These are phyloP conservation scores for Trichoderma gracile DNA, from an alignment of 2,329 filamentous ascomycete species.

Conservation along the genomic window DNA sequence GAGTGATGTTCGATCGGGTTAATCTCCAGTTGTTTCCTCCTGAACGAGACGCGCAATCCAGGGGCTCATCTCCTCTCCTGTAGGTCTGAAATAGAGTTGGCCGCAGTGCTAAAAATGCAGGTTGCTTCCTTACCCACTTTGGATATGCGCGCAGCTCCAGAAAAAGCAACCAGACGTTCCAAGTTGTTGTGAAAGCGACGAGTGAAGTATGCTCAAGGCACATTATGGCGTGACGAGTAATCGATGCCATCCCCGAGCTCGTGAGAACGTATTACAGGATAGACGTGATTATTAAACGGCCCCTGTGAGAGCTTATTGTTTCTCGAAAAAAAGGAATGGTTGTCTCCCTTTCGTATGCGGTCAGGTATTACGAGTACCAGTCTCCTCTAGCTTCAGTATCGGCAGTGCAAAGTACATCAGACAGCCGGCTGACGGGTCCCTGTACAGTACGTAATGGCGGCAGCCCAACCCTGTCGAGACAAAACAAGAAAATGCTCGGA, in stretches of 20 bases:
- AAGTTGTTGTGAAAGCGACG: neutral
- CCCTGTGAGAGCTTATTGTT: too few species aligned
- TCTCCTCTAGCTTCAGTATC: neutral
- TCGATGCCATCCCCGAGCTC: neutral
- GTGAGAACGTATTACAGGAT: too few species aligned
- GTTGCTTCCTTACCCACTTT: neutral
- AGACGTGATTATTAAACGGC: too few species aligned
- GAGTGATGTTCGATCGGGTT: neutral
- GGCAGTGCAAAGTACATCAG: neutral
- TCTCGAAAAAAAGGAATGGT: too few species aligned
- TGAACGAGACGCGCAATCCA: neutral
- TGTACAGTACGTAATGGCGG: constrained; percentile 12
- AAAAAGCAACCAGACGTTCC: neutral
- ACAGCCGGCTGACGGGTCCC: constrained; percentile 4
- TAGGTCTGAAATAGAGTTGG: constrained; percentile 3
- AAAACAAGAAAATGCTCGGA: neutral
- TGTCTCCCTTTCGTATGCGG: too few species aligned
- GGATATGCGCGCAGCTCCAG: constrained; percentile 8
- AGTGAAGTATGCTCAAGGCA: neutral
- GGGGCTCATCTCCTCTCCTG: neutral
- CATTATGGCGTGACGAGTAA: neutral
- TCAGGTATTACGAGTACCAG: too few species aligned
- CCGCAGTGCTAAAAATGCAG: neutral
- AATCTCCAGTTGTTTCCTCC: neutral
- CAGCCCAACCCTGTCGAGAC: neutral